Conservation (phyloP, 352 stramenopile species). For the Pythium brassicae region DNA sequence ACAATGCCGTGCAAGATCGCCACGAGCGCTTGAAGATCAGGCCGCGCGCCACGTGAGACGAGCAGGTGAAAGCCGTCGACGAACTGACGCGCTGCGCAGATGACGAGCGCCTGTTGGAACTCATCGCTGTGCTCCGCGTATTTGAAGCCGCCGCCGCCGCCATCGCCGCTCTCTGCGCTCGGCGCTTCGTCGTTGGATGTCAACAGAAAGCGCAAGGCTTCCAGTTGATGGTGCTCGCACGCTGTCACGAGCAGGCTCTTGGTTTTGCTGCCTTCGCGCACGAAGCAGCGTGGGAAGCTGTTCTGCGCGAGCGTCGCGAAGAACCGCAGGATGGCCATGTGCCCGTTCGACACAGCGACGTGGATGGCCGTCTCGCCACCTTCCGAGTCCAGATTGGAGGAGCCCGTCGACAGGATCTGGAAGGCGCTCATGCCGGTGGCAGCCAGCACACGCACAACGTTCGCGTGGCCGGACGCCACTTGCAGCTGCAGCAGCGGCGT, state of each 20-base stretch:
- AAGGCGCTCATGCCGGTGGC: conserved; percentile 45
- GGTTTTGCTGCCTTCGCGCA: conserved; percentile 27
- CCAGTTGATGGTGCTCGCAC: conserved; percentile 26
- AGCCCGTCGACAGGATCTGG: conserved; percentile 1
- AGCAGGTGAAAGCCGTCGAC: conserved; percentile 36
- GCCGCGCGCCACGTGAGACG: conserved; percentile 21
- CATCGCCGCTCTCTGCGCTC: conserved; percentile 7
- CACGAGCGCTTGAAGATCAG: conserved; percentile 31
- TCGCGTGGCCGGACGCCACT: conserved; percentile 29
- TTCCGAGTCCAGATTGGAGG: conserved; percentile 5
- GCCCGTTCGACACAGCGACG: conserved; percentile 39
- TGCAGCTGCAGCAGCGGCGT: conserved; percentile 37
- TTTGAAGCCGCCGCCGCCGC: conserved; percentile 34
- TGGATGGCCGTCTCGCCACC: conserved; percentile 38
- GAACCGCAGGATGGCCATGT: conserved; percentile 33
- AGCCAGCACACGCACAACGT: conserved; percentile 30
- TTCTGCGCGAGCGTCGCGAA: conserved; percentile 40
- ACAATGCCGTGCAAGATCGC: conserved; percentile 26
- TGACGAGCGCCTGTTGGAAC: conserved; percentile 32
- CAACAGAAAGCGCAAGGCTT: conserved; percentile 41
- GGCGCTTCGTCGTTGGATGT: background rate
- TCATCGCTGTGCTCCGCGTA: conserved; percentile 29
- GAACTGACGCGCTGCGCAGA: conserved; percentile 34
- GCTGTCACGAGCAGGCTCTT: conserved; percentile 45
- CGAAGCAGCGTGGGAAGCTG: conserved; percentile 41